A percentile compares a stretch with the other conserved stretches of the same genome.
phyloP scores from a whole-genome alignment of 208 protist species.

The Acanthamoeba royreba region DNA sequence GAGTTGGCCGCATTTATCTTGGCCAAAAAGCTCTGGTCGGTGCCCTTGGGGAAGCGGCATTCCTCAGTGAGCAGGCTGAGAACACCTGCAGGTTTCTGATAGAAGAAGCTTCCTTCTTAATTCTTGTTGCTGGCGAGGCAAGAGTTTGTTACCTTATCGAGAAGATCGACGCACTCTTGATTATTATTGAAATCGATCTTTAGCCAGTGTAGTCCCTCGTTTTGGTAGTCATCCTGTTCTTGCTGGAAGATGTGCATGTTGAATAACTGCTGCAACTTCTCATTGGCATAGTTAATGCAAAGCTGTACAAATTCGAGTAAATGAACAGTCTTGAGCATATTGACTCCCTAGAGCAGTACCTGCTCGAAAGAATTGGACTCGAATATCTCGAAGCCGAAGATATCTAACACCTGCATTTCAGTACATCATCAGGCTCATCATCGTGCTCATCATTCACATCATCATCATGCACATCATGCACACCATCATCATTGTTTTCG shows the following conservation, averaged over 20 bases:
- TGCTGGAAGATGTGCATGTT: conserved; percentile 81
- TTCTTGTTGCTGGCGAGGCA: too few species aligned
- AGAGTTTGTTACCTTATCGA: conserved; percentile 64
- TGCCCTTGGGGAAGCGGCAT: conserved; percentile 80
- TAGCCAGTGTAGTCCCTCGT: conserved; percentile 72
- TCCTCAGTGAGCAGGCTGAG: conserved; percentile 84
- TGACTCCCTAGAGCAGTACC: neutral
- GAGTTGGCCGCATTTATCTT: conserved; percentile 75
- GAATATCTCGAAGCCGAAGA: conserved; percentile 83
- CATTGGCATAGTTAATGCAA: conserved; percentile 84
- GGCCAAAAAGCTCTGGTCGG: conserved; percentile 90
- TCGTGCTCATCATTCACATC: too few species aligned
- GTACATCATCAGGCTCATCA: too few species aligned
- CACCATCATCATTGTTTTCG: too few species aligned
- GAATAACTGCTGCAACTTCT: conserved; percentile 81
- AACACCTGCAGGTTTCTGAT: conserved; percentile 86
- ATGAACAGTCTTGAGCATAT: neutral
- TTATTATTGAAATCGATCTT: conserved; percentile 82
- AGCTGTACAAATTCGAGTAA: too few species aligned
- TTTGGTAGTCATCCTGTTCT: conserved; percentile 77
- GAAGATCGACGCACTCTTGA: conserved; percentile 72
- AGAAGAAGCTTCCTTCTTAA: too few species aligned
- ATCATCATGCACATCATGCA: too few species aligned
- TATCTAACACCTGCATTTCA: too few species aligned
- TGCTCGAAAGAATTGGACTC: conserved; percentile 81